Evolutionary conservation across 441 rosid genomes (phyloP).

Genomic region (Melianthus villosus): DNA sequence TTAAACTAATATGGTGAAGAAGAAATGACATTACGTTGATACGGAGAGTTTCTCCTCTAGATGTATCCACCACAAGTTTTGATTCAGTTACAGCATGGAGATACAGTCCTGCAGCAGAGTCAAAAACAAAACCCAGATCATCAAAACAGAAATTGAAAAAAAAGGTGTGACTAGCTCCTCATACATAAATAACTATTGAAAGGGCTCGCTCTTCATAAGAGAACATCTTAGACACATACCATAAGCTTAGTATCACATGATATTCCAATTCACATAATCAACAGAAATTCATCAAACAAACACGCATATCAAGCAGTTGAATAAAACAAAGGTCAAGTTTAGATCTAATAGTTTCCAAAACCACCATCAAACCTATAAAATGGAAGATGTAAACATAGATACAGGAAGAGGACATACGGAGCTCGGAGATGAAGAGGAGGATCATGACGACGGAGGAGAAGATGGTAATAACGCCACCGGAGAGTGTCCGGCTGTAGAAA

Average conservation of each 20-base stretch:
- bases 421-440: slow-evolving; percentile 89
- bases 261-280: neutral
- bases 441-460: slow-evolving; percentile 72
- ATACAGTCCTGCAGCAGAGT: slow-evolving; percentile 41
- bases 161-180: too few species aligned
- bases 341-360: too few species aligned
- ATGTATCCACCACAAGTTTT: slow-evolving; percentile 79
- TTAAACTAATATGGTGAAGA: neutral
- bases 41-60: slow-evolving; percentile 75
- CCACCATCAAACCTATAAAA: neutral
- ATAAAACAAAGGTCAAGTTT: too few species aligned
- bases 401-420: slow-evolving; percentile 28
- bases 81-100: slow-evolving; percentile 72
- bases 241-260: too few species aligned
- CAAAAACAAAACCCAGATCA: too few species aligned
- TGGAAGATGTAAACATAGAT: neutral
- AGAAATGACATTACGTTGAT: slow-evolving; percentile 45
- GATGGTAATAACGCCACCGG: slow-evolving; percentile 82
- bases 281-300: neutral
- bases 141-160: too few species aligned
- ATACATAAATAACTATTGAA: too few species aligned
- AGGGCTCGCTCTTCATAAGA: too few species aligned
- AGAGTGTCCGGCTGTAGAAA: slow-evolving; percentile 78
- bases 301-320: too few species aligned
- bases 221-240: too few species aligned